Evolutionary conservation across 768 basidiomycete genomes (phyloP), one percentile per base, ranked within the genome.

Genomic region (Termitomyces sp.): DNA sequence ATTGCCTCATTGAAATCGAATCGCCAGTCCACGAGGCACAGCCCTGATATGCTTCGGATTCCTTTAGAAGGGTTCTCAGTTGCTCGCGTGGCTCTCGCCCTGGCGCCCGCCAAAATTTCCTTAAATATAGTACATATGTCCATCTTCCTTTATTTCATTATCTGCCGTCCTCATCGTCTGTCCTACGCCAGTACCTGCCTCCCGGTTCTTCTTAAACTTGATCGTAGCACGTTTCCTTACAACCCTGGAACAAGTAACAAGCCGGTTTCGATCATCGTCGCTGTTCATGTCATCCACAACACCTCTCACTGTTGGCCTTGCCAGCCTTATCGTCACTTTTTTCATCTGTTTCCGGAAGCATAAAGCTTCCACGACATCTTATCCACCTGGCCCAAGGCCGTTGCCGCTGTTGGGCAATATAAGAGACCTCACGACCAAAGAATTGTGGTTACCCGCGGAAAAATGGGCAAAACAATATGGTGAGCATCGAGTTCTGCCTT

Each of bases 311-410:
- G 65, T 70, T 59, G 75, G 68, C 53, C 65, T 72, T 38, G 70
- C 67, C 41, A 67, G 72, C 53, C 66, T 78, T 69, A 69, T 77
- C 61, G 66, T 73, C 68, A 65, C 72, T 61, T 63, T 73, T 63
- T 72, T 70, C 63, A 62, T 76, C 55, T 77, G 72, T 72, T 67
- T 74, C 68, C 74, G 74, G 64, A 79, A 75, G 72, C 61, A 72
- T 70, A 75, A 73, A 70, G 60, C 70, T 70, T 69, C 71, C 62
- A 57, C 69, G 55, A 70, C 70, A 41, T 74, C 77, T 54, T 69
- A 82, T 30, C 87, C 87, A 38, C 87, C 88, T 57, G 88, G 88
- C 24, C 88, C 88, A 55, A 81, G 76, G 60, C 84, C 85, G 0
- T 67, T 86, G 56, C 86, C 86, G 0, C 40, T 88, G 48, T 64